phyloP scores from a whole-genome alignment of 2,329 filamentous ascomycete genomes.

The Xylariaceae sp. region DNA sequence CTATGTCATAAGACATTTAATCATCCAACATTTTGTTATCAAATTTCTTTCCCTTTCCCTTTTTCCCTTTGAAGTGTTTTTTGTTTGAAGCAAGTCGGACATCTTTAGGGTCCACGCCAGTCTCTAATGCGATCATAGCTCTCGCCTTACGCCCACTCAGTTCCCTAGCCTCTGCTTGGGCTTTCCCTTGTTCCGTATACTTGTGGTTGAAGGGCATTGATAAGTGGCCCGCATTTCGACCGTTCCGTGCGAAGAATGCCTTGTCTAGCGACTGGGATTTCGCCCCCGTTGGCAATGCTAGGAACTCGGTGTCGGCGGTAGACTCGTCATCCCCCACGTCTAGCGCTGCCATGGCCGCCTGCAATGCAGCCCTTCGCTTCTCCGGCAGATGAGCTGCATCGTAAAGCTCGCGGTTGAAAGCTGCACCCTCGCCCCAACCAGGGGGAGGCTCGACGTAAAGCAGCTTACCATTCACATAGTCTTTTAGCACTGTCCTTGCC shows the following conservation, averaged over 20 bases:
- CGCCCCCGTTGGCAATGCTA: slow-evolving; percentile 52
- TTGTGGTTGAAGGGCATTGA: slow-evolving; percentile 83
- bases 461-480: slow-evolving; percentile 95
- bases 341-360: slow-evolving; percentile 43
- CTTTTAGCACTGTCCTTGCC: slow-evolving; percentile 84
- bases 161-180: slow-evolving; percentile 51
- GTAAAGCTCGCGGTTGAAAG: slow-evolving; percentile 89
- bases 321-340: slow-evolving; percentile 36
- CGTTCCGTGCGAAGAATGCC: slow-evolving; percentile 65
- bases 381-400: slow-evolving; percentile 74
- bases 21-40: slow-evolving; percentile 30
- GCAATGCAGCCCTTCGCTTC: slow-evolving; percentile 66
- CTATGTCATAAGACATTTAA: not conserved
- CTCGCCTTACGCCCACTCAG: slow-evolving; percentile 79
- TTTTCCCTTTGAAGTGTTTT: slow-evolving; percentile 90
- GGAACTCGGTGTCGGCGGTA: slow-evolving; percentile 41
- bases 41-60: slow-evolving; percentile 51
- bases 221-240: slow-evolving; percentile 57
- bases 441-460: slow-evolving; percentile 89
- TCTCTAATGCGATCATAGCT: slow-evolving; percentile 76
- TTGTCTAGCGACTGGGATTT: slow-evolving; percentile 79
- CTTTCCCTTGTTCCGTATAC: slow-evolving; percentile 73
- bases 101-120: slow-evolving; percentile 77
- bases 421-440: slow-evolving; percentile 58
- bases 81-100: slow-evolving; percentile 62